A percentile compares a stretch with the other conserved stretches of the same genome.
Conservation (phyloP, 106 monocot species). For the Alisma plantagoaquatica region DNA sequence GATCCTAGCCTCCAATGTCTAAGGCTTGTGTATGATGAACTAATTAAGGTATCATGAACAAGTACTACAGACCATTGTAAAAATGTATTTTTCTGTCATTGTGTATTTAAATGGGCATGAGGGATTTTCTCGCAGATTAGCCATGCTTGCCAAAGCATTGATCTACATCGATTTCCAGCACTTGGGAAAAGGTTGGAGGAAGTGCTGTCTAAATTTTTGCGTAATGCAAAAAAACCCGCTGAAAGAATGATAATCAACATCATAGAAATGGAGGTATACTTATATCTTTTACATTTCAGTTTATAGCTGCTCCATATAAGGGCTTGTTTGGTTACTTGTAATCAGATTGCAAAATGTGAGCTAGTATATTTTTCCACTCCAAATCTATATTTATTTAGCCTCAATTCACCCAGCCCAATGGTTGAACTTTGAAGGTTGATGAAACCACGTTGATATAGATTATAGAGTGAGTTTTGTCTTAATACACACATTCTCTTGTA, state of each 20-base stretch:
- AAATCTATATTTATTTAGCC: too few relatives aligned
- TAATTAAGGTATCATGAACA: slow-evolving; percentile 57
- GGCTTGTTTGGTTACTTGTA: too few relatives aligned
- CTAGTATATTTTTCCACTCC: too few relatives aligned
- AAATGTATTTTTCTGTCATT: not conserved
- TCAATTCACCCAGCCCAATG: too few relatives aligned
- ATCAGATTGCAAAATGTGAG: too few relatives aligned
- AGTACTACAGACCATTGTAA: not conserved
- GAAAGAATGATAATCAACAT: slow-evolving; percentile 92
- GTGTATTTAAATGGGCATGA: too few relatives aligned
- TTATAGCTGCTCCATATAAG: too few relatives aligned
- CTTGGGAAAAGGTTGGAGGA: slow-evolving; percentile 80
- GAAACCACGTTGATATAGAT: too few relatives aligned
- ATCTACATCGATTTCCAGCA: slow-evolving; percentile 80
- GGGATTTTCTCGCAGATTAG: slow-evolving; percentile 75
- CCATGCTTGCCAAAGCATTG: slow-evolving; percentile 53
- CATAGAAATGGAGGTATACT: slow-evolving; percentile 99
- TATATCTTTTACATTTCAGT: too few relatives aligned
- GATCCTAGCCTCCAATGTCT: slow-evolving; percentile 97
- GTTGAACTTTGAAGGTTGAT: too few relatives aligned
- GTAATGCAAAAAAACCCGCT: slow-evolving; percentile 81
- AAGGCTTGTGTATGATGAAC: slow-evolving; percentile 90
- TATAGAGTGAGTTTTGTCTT: too few relatives aligned
- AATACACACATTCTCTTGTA: too few relatives aligned
- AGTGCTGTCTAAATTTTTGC: slow-evolving; percentile 72